Evolutionary conservation across 306 rosid species (phyloP).

Genomic region (barrel medic (Medicago truncatula)): DNA sequence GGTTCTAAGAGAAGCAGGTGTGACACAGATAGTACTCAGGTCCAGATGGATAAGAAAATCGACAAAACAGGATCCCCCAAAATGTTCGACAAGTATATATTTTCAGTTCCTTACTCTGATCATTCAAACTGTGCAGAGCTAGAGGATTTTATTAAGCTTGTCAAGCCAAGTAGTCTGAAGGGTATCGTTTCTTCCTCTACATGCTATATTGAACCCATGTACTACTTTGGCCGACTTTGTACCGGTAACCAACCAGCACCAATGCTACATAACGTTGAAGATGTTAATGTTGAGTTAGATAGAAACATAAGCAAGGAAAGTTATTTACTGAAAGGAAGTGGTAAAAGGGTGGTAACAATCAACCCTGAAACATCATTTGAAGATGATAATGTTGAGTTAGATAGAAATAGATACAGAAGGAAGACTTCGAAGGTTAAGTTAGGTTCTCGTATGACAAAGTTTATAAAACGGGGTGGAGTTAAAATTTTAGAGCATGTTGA

Average conservation of each 20-base stretch:
- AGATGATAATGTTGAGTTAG: constrained; percentile 10
- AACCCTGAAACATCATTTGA: constrained; percentile 22
- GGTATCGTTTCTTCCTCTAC: constrained; percentile 71
- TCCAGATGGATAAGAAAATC: constrained; percentile 40
- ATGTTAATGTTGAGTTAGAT: background rate
- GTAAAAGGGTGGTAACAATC: constrained; percentile 34
- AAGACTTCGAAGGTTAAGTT: constrained; percentile 39
- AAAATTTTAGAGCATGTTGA: constrained; percentile 46
- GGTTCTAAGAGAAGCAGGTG: constrained; percentile 46
- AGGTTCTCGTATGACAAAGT: constrained; percentile 50
- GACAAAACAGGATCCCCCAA: constrained; percentile 38
- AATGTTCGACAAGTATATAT: constrained; percentile 57
- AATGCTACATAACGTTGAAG: constrained; percentile 5
- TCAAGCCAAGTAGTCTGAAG: constrained; percentile 49
- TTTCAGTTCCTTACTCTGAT: constrained; percentile 74
- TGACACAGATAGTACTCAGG: constrained; percentile 33
- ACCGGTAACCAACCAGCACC: constrained; percentile 47
- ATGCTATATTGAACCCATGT: constrained; percentile 69
- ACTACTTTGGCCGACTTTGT: constrained; percentile 65
- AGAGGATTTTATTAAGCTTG: constrained; percentile 64
- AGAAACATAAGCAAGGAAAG: background rate
- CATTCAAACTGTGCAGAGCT: constrained; percentile 70
- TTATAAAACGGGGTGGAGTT: constrained; percentile 57
- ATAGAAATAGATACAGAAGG: constrained; percentile 12
- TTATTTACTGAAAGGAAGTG: constrained; percentile 42